Conservation (phyloP, 768 basidiomycete genomes). For the Gloeostereum incarnatum region DNA sequence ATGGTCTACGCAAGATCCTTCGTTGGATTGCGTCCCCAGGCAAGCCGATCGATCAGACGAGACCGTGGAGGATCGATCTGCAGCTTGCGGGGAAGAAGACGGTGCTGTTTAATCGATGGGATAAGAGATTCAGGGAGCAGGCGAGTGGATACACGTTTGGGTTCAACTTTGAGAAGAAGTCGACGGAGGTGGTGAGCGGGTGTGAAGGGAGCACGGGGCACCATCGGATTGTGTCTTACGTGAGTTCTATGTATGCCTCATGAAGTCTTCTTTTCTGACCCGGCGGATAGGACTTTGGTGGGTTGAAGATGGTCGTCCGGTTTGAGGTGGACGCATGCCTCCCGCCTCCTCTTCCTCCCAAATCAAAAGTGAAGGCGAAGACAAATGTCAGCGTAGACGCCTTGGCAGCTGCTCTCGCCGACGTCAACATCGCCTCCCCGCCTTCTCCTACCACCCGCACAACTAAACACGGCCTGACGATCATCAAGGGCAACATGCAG, state of each 20-base stretch:
- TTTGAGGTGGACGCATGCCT: slow-evolving; percentile 27
- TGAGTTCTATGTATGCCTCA: too few species aligned
- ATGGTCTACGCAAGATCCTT: slow-evolving; percentile 42
- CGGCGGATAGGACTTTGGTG: slow-evolving; percentile 33
- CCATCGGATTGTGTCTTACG: slow-evolving; percentile 55
- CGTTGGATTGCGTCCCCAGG: slow-evolving; percentile 25
- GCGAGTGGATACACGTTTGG: slow-evolving; percentile 40
- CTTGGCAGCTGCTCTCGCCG: slow-evolving; percentile 15
- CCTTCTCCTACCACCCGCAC: background rate
- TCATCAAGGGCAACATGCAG: slow-evolving; percentile 13
- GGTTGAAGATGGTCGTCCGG: slow-evolving; percentile 29
- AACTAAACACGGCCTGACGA: background rate
- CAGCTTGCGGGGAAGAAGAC: slow-evolving; percentile 53
- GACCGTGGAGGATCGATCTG: slow-evolving; percentile 55
- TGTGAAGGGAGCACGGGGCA: slow-evolving; percentile 47
- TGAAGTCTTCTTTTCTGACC: too few species aligned
- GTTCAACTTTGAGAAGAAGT: slow-evolving; percentile 50
- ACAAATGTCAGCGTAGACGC: slow-evolving; percentile 12
- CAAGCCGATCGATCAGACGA: background rate
- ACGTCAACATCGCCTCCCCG: slow-evolving; percentile 10
- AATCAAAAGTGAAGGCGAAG: too few species aligned
- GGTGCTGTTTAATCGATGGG: slow-evolving; percentile 55
- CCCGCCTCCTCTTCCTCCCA: background rate
- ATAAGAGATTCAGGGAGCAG: slow-evolving; percentile 22
- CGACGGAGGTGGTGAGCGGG: slow-evolving; percentile 35